Conservation (phyloP, 2,329 filamentous ascomycete genomes). For the Penicillium frequentans region DNA sequence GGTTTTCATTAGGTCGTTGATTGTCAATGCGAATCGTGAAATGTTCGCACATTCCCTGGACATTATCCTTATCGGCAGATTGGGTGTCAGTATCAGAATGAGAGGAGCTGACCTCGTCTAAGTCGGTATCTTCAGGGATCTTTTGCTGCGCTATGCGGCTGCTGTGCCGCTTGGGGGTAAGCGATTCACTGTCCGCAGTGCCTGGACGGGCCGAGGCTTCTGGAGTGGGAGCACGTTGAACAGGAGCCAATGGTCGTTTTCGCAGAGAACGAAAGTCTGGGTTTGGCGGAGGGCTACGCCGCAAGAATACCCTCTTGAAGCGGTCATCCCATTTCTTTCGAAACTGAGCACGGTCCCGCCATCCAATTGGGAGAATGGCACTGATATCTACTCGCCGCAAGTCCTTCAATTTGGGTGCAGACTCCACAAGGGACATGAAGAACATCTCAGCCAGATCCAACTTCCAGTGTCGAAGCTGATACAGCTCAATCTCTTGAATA, state of each 20-base stretch:
- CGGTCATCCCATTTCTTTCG: constrained; percentile 74
- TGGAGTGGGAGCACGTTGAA: background rate
- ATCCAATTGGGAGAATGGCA: constrained; percentile 74
- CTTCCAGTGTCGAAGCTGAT: constrained; percentile 74
- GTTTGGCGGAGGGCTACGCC: constrained; percentile 33
- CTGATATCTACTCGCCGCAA: constrained; percentile 72
- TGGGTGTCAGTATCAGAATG: background rate
- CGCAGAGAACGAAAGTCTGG: constrained; percentile 28
- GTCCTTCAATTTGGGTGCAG: constrained; percentile 63
- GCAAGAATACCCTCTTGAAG: constrained; percentile 56
- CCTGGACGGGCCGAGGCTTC: constrained; percentile 13
- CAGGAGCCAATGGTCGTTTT: constrained; percentile 10
- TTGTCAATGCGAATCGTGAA: constrained; percentile 64
- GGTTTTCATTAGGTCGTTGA: constrained; percentile 58
- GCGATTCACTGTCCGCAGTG: constrained; percentile 11
- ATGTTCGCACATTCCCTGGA: constrained; percentile 59
- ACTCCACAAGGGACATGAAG: constrained; percentile 74
- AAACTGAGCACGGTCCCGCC: constrained; percentile 79
- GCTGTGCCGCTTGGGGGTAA: constrained; percentile 40
- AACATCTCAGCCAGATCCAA: constrained; percentile 71
- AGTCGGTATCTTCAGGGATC: constrained; percentile 23
- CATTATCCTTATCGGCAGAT: constrained; percentile 13
- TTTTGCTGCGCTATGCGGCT: constrained; percentile 36
- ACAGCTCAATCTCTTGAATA: constrained; percentile 70
- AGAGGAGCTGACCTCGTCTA: background rate